Evolutionary conservation across 768 basidiomycete species (phyloP).

Genomic region (Podaxis rugospora): DNA sequence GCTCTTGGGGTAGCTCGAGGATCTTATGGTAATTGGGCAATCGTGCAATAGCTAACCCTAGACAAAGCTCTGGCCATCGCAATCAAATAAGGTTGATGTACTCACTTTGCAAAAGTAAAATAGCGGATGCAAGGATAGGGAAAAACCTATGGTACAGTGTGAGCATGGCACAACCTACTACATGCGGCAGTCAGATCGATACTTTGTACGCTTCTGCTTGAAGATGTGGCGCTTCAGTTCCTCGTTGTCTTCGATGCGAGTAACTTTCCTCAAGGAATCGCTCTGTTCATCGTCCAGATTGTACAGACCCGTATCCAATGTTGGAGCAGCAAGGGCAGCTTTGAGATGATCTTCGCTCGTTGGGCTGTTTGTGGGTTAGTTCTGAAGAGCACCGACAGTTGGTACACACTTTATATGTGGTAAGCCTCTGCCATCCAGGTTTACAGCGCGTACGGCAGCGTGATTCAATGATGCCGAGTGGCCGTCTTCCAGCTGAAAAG

Average conservation of each 20-base stretch:
- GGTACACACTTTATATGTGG: background rate
- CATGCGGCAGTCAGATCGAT: background rate
- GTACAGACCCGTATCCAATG: conserved; percentile 21
- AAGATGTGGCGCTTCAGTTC: conserved; percentile 34
- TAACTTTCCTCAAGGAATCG: conserved; percentile 29
- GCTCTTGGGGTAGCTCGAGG: conserved; percentile 21
- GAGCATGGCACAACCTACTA: background rate
- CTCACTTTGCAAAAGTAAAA: conserved; percentile 30
- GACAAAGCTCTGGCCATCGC: background rate
- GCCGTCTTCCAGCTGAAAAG: too few relatives aligned
- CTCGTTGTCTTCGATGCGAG: conserved; percentile 31
- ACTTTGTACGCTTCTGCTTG: conserved; percentile 31
- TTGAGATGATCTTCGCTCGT: background rate
- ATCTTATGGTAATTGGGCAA: conserved; percentile 28
- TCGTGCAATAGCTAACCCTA: conserved; percentile 26
- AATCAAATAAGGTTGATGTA: background rate
- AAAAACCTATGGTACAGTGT: conserved; percentile 20
- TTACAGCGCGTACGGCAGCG: too few relatives aligned
- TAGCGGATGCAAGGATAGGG: conserved; percentile 31
- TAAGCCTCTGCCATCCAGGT: background rate
- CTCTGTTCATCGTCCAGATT: conserved; percentile 23
- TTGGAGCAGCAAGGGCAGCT: conserved; percentile 8
- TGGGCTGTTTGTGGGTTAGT: background rate
- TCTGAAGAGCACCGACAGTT: background rate
- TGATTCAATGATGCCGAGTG: too few relatives aligned